Percentiles rank a stretch among this genome's conserved stretches.
Conservation (phyloP, 2,329 filamentous ascomycete genomes). For the Penicillium crustosum region DNA sequence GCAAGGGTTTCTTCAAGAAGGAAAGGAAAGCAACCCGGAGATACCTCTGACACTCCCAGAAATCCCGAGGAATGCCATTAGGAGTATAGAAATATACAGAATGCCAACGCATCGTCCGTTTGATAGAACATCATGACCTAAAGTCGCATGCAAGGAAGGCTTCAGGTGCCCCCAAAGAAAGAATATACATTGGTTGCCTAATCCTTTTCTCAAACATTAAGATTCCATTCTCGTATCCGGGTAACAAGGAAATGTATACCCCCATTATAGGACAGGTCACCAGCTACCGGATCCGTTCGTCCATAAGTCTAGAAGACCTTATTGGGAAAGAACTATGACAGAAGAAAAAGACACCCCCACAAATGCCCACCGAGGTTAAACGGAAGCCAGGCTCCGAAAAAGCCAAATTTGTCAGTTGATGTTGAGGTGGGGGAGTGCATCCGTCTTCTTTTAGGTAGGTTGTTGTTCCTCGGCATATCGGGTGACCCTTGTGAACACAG, state of each 20-base stretch:
- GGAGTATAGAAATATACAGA: background rate
- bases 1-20: background rate
- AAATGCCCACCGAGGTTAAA: background rate
- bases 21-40: background rate
- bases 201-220: background rate
- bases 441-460: background rate
- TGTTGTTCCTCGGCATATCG: constrained; percentile 19
- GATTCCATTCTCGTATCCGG: constrained; percentile 2
- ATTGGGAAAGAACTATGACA: background rate
- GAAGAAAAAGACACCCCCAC: background rate
- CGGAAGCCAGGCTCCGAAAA: background rate
- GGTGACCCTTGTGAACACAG: constrained; percentile 17
- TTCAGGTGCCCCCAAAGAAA: background rate
- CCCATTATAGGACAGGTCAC: constrained; percentile 3
- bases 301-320: background rate
- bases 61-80: background rate
- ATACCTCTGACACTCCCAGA: background rate
- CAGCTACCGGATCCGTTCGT: background rate
- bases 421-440: background rate
- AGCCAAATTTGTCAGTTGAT: background rate
- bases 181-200: background rate
- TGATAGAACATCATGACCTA: constrained; percentile 7
- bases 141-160: background rate
- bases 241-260: constrained; percentile 8
- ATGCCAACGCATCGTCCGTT: constrained; percentile 5